A percentile compares a stretch with the other conserved stretches of the same genome.
These are phyloP conservation scores for Nannochloropsis gaditana DNA, from an alignment of 108 stramenopile species.

Conservation along the genomic window DNA sequence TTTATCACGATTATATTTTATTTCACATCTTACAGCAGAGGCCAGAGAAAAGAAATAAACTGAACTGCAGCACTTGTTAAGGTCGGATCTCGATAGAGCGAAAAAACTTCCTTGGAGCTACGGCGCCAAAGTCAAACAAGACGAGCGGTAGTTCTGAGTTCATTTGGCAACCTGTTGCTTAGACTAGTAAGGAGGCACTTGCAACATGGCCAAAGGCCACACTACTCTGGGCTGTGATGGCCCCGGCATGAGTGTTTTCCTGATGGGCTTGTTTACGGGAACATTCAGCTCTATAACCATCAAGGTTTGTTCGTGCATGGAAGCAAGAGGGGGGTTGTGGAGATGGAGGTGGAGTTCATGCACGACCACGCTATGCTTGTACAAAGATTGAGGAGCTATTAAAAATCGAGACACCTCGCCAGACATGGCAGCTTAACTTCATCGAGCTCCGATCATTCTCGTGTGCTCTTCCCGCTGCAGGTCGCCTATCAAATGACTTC, in stretches of 20 bases:
- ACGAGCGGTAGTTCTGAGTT: no score
- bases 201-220: background rate
- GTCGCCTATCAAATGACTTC: background rate
- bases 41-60: no score
- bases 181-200: background rate
- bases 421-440: background rate
- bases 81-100: no score
- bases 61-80: no score
- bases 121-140: no score
- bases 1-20: no score
- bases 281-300: background rate
- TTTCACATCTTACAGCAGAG: no score
- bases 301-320: background rate
- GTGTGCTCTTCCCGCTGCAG: background rate
- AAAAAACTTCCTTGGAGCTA: no score
- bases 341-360: background rate
- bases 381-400: no score
- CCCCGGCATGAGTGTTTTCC: background rate
- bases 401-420: background rate
- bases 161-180: no score
- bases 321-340: background rate
- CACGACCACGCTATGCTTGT: no score
- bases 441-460: background rate
- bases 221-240: background rate
- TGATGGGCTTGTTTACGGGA: background rate